Evolutionary conservation across 2,329 filamentous ascomycete species (phyloP), one percentile per base, ranked within the genome.

Genomic region (Parafenestella ontariensis): DNA sequence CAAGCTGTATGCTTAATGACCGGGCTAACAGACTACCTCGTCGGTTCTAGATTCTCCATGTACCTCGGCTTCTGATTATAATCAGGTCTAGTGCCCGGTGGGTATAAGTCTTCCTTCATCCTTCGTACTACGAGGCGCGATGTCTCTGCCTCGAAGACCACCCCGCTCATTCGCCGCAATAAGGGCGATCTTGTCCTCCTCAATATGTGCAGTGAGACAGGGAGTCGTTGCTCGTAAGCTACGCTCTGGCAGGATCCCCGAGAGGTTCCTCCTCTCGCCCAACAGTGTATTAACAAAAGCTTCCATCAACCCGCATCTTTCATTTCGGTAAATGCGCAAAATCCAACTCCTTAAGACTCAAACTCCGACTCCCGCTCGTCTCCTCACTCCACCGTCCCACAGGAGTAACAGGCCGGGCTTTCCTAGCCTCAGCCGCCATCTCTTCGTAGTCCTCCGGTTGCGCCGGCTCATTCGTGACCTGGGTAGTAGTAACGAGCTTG

Each of bases 361-460:
- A 34, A 33, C 47, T 54, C 8, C 52, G 41, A 33, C 63, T 66
- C 5, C 49, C 63, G 11, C 53, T 21, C 5, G 53, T 69, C 2
- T 76, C 73, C 37, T 72, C 69, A 39, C 73, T 76, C 70, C 69
- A 75, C 52, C 72, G 56, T 15, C 65, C 64, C 1, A 61, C 57
- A 1, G 72, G 72, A 11, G 66, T 66, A 37, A 61, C 51, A 4
- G 73, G 71, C 26, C 69, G 57, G 40, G 49, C 46, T 42, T 56
- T 69, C 18, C 66, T 46, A 5, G 58, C 58, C 39, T 67, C 66
- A 2, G 61, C 65, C 28, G 68, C 67, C 56, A 76, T 71, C 52
- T 71, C 70, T 37, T 70, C 69, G n/a, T 59, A 68, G 34, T 76
- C 73, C 5, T 66, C 72, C 0, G 68, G 66, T 9, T 62, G 62